Base-by-base conservation (phyloP, 768 basidiomycete genomes). In the Butyriboletus loyo region DNA sequence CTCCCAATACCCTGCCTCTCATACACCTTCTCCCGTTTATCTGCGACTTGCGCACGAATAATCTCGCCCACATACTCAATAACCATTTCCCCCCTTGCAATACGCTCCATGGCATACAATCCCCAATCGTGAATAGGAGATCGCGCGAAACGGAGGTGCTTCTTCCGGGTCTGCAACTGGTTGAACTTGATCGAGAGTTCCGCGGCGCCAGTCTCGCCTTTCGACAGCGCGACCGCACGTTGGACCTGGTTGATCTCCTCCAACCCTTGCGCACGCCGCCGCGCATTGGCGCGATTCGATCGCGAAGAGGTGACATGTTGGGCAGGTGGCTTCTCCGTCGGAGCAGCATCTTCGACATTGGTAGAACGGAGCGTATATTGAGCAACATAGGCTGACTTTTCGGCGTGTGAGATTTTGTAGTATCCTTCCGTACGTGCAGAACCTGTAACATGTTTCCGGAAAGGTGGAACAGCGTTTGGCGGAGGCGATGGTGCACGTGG, bases 11-110 rank as follows among this genome's bases (percentile, higher is more conserved):
- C 97, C 66, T 94, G 92, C 48, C 93, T 81, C 74, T 98, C 92
- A 67, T 99, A 99, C 60, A 86, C 83, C 76, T 97, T 96, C 77
- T 99, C 97, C 44, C 97, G 81, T 69, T 94, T 92, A 62, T 98
- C 97, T 25, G 97, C 97, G 11, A 98, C 92, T 63, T 90, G 88
- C 39, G 93, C 92, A 10, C 97, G 81, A 58, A 98, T 93, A 57
- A 98, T 81, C 78, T 99, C 97, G 19, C 97, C 97, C 7, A 99
- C 97, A 65, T 99, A 99, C 74, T 99, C 97, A 71, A 98, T 98
- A 28, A 99, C 96, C 94, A 99, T 98, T 74, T 99, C 97, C 5
- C 93, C 93, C 34, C 82, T 75, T 7, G 88, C 83, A 59, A 99
- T 98, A 64, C 84, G 83, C 76, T 99, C 97, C 89, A 97, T 90